Evolutionary conservation across 768 basidiomycete species (phyloP).

Genomic region (Auriscalpium microsporum): DNA sequence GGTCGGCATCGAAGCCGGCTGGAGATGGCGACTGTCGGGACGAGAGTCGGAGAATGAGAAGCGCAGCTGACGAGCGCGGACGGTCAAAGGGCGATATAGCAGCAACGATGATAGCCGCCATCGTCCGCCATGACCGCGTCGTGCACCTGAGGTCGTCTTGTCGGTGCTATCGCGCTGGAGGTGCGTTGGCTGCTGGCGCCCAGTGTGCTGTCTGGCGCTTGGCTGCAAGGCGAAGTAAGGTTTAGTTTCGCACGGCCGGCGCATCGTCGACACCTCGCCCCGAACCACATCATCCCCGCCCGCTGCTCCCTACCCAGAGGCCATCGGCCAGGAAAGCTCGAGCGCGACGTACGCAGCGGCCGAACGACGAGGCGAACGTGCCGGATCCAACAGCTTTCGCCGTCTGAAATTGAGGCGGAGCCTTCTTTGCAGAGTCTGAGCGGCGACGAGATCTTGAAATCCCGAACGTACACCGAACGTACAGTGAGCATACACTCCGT

Average conservation of each 20-base stretch:
- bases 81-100: background rate
- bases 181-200: background rate
- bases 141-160: background rate
- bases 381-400: background rate
- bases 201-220: background rate
- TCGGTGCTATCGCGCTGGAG: background rate
- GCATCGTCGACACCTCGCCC: conserved; percentile 9
- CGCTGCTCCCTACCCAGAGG: background rate
- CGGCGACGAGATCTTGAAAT: conserved; percentile 19
- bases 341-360: background rate
- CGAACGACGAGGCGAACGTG: background rate
- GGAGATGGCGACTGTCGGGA: no score
- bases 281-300: conserved; percentile 13
- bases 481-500: conserved; percentile 7
- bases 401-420: conserved; percentile 14
- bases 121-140: background rate
- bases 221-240: background rate
- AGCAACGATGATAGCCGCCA: background rate
- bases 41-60: no score
- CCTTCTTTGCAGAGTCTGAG: conserved; percentile 12
- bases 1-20: no score
- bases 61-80: background rate
- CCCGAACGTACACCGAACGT: conserved; percentile 17
- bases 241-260: conserved; percentile 10
- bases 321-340: background rate